A percentile compares a stretch with the other conserved stretches of the same genome.
These are phyloP conservation scores for Cladophialophora yegresii DNA, from an alignment of 2,329 filamentous ascomycete species.

Conservation along the genomic window DNA sequence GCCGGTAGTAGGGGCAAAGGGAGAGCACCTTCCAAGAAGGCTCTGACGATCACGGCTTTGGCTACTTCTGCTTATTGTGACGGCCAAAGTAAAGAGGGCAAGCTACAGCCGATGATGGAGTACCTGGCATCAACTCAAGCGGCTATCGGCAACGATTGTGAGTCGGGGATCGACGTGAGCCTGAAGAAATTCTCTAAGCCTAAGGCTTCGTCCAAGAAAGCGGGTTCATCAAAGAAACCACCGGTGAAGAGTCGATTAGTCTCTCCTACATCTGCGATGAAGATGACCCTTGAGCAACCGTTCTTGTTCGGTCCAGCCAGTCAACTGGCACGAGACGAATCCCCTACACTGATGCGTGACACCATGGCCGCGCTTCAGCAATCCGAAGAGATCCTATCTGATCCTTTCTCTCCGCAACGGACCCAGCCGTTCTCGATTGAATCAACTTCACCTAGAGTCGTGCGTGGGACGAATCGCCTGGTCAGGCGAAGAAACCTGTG, in stretches of 20 bases:
- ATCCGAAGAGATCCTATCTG: slow-evolving; percentile 51
- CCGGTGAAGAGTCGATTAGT: slow-evolving; percentile 56
- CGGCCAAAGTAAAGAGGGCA: slow-evolving; percentile 39
- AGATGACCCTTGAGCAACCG: slow-evolving; percentile 67
- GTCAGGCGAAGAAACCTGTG: slow-evolving; percentile 58
- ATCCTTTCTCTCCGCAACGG: slow-evolving; percentile 27
- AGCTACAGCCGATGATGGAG: slow-evolving; percentile 46
- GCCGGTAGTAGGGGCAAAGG: slow-evolving; percentile 38
- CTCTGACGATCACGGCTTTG: slow-evolving; percentile 74
- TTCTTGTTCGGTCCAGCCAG: slow-evolving; percentile 86
- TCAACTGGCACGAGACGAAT: slow-evolving; percentile 73
- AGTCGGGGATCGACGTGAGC: neutral
- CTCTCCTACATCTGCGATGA: slow-evolving; percentile 68
- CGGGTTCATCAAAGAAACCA: slow-evolving; percentile 36
- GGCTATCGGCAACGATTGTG: slow-evolving; percentile 8
- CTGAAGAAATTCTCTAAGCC: slow-evolving; percentile 30
- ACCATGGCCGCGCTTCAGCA: slow-evolving; percentile 63
- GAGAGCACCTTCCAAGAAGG: slow-evolving; percentile 66
- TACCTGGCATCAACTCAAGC: slow-evolving; percentile 48
- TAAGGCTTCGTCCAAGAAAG: slow-evolving; percentile 20
- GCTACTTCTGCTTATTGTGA: slow-evolving; percentile 70
- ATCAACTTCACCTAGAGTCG: slow-evolving; percentile 37
- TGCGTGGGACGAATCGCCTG: slow-evolving; percentile 41
- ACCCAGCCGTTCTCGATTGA: slow-evolving; percentile 31
- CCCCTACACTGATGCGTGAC: slow-evolving; percentile 65